Conservation (phyloP, 139 green algal species). For the Monoraphidium neglectum region DNA sequence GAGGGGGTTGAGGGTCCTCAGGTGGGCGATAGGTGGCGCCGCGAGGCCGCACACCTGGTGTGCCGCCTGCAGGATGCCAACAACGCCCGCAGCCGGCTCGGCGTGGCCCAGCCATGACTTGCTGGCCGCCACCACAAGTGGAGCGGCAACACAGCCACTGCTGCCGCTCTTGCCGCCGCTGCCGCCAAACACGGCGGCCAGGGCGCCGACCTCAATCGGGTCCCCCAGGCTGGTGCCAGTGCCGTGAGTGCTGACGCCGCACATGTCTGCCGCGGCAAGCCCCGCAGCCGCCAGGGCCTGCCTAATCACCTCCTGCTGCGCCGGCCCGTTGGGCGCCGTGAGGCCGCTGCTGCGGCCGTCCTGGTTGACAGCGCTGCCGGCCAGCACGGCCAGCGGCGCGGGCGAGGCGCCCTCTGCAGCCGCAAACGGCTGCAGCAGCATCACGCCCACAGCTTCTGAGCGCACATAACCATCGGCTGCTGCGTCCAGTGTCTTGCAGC, state of each 20-base stretch:
- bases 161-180: not conserved
- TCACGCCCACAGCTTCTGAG: constrained; percentile 21
- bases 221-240: constrained; percentile 81
- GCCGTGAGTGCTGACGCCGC: constrained; percentile 73
- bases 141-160: constrained; percentile 34
- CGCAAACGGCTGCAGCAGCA: constrained; percentile 15
- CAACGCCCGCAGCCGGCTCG: constrained; percentile 61
- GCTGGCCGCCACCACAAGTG: constrained; percentile 36
- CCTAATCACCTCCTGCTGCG: constrained; percentile 77
- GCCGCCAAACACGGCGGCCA: constrained; percentile 34
- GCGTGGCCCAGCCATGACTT: constrained; percentile 58
- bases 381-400: constrained; percentile 23
- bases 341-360: constrained; percentile 82
- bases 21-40: constrained; percentile 43
- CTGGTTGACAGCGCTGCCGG: constrained; percentile 70
- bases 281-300: constrained; percentile 49
- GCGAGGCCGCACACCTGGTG: constrained; percentile 22
- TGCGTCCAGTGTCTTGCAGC: constrained; percentile 88
- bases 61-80: constrained; percentile 41
- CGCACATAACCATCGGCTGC: constrained; percentile 82
- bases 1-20: constrained; percentile 59
- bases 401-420: not conserved
- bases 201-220: constrained; percentile 83
- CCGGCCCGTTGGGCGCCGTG: constrained; percentile 86
- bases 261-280: constrained; percentile 5